These are phyloP conservation scores for Brassica incana DNA, from an alignment of 345 rosid species.

Conservation along the genomic window DNA sequence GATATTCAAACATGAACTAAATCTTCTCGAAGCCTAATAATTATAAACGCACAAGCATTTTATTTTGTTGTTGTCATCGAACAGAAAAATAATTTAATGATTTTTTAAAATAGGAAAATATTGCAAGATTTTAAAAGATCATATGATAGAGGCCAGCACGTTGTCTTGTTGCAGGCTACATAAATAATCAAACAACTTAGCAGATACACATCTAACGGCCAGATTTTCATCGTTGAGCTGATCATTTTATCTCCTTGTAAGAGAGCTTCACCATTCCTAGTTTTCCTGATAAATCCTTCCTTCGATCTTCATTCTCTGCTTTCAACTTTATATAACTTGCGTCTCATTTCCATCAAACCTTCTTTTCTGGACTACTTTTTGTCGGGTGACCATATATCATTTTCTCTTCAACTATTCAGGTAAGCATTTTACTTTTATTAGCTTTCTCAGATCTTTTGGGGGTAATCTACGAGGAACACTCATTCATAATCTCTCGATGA, in stretches of 20 bases:
- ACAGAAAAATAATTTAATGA: neutral
- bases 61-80: neutral
- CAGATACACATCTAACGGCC: slow-evolving; percentile 31
- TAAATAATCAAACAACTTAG: slow-evolving; percentile 20
- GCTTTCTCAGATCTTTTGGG: neutral
- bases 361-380: neutral
- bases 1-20: slow-evolving; percentile 26
- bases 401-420: slow-evolving; percentile 10
- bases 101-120: neutral
- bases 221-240: slow-evolving; percentile 22
- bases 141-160: slow-evolving; percentile 34
- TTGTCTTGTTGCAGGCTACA: slow-evolving; percentile 32
- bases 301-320: neutral
- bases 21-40: slow-evolving; percentile 21
- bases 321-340: neutral
- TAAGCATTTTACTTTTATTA: neutral
- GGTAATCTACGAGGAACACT: neutral
- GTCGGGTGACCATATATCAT: slow-evolving; percentile 10
- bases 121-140: slow-evolving; percentile 14
- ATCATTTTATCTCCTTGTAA: neutral
- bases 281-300: neutral
- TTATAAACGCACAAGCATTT: neutral
- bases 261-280: slow-evolving; percentile 1
- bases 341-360: slow-evolving; percentile 10
- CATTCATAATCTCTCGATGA: neutral